Percentiles rank a stretch among this genome's conserved stretches.
Conservation (phyloP, 2,329 filamentous ascomycete genomes). For the Endocalyx cinctus region DNA sequence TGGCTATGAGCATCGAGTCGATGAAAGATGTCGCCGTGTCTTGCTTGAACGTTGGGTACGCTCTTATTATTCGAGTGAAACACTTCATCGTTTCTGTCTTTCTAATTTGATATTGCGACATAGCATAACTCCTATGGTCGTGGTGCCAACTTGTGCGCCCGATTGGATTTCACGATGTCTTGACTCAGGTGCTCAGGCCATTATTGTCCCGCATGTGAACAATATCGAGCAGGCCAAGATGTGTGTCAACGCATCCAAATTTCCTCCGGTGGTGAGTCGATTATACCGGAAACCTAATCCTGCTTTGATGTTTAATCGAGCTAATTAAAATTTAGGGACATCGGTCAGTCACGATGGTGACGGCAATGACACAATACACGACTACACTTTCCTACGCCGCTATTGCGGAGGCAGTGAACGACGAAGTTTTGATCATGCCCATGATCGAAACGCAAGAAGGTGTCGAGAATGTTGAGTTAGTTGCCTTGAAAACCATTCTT, state of each 20-base stretch:
- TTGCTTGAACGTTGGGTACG: slow-evolving; percentile 8
- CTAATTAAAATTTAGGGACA: slow-evolving; percentile 1
- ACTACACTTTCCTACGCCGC: slow-evolving; percentile 4
- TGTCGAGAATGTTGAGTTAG: slow-evolving; percentile 8
- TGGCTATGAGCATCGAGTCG: slow-evolving; percentile 9
- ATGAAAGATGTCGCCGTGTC: slow-evolving; percentile 9
- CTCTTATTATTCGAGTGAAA: too few species aligned
- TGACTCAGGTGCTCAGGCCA: slow-evolving; percentile 5
- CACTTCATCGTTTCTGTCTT: background rate
- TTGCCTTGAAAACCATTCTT: too few species aligned
- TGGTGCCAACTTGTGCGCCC: slow-evolving; percentile 5
- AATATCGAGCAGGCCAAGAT: slow-evolving; percentile 6
- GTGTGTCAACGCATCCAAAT: slow-evolving; percentile 9
- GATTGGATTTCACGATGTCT: slow-evolving; percentile 9
- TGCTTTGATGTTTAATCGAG: too few species aligned
- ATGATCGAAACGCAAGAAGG: slow-evolving; percentile 10
- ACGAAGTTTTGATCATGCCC: slow-evolving; percentile 9
- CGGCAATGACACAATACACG: slow-evolving; percentile 7
- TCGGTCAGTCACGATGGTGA: slow-evolving; percentile 8
- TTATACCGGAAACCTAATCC: too few species aligned
- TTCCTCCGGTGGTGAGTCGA: slow-evolving; percentile 5
- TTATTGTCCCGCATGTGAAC: slow-evolving; percentile 9
- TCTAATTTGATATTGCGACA: background rate
- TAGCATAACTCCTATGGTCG: slow-evolving; percentile 8
- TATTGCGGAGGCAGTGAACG: slow-evolving; percentile 7